phyloP scores from a whole-genome alignment of 2,329 filamentous ascomycete genomes.

The Colletotrichum sp. region DNA sequence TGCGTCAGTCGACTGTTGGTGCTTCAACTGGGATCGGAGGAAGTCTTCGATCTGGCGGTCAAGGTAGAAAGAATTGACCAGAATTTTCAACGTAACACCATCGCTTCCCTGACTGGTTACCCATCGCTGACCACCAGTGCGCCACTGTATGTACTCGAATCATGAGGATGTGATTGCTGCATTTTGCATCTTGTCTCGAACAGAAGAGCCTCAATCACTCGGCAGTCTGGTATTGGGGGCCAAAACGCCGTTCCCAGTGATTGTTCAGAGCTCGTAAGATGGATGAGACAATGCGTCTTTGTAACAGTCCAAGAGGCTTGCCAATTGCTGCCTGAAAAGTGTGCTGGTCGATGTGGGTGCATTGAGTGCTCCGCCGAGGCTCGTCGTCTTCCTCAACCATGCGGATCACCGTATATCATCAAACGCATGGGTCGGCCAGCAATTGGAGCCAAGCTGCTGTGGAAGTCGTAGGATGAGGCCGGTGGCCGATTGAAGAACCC shows the following conservation, averaged over 20 bases:
- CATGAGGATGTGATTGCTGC: background rate
- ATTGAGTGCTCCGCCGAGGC: background rate
- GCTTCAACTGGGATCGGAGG: background rate
- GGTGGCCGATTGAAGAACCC: background rate
- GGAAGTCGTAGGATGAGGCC: background rate
- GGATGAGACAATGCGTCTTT: background rate
- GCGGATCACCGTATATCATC: background rate
- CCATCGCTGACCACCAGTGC: background rate
- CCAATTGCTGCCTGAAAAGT: background rate
- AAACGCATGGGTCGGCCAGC: background rate
- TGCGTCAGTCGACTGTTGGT: background rate
- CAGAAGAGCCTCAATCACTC: background rate
- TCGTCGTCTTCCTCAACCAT: background rate
- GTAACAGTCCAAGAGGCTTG: background rate
- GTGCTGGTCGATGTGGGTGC: background rate
- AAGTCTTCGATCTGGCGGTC: conserved; percentile 1
- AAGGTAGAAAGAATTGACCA: background rate
- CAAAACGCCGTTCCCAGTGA: background rate
- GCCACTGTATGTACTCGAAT: background rate
- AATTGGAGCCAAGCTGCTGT: background rate
- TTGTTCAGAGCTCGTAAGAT: background rate
- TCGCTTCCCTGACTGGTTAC: background rate
- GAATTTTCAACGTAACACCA: background rate
- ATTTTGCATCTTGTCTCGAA: background rate
- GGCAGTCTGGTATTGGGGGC: background rate